phyloP scores from a whole-genome alignment of 306 rosid genomes.

The Pterocarpus macrocarpus region DNA sequence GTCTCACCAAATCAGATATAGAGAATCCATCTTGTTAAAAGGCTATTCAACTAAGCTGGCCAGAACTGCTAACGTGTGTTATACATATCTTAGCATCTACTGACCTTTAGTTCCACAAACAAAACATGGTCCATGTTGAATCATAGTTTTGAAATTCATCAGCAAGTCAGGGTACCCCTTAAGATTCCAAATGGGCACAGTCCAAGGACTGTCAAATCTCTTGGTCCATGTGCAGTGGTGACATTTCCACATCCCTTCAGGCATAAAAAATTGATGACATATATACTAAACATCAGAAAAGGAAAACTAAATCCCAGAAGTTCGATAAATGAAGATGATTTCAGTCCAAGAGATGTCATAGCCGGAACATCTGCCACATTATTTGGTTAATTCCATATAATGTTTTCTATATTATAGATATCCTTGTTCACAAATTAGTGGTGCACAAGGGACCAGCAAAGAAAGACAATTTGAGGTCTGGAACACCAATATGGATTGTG shows the following conservation, averaged over 20 bases:
- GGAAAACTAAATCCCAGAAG: slow-evolving; percentile 31
- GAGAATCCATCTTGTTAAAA: slow-evolving; percentile 21
- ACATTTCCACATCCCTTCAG: slow-evolving; percentile 69
- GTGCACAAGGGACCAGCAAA: slow-evolving; percentile 9
- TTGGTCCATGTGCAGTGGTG: slow-evolving; percentile 65
- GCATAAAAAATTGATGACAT: slow-evolving; percentile 49
- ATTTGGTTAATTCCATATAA: slow-evolving; percentile 11
- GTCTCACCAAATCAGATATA: not conserved
- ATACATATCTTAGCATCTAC: slow-evolving; percentile 45
- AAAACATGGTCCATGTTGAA: slow-evolving; percentile 53
- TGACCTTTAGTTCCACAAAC: slow-evolving; percentile 55
- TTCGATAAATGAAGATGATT: slow-evolving; percentile 23
- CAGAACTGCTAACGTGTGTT: slow-evolving; percentile 36
- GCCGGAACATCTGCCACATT: slow-evolving; percentile 1
- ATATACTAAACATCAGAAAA: slow-evolving; percentile 34
- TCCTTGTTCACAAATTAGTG: slow-evolving; percentile 26
- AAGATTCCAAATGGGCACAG: slow-evolving; percentile 40
- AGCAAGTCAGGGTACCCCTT: slow-evolving; percentile 42
- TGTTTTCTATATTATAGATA: not conserved
- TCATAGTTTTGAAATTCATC: slow-evolving; percentile 51
- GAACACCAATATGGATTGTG: slow-evolving; percentile 19
- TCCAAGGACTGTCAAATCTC: slow-evolving; percentile 50
- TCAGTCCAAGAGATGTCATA: slow-evolving; percentile 5
- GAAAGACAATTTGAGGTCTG: slow-evolving; percentile 13
- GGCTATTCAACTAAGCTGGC: slow-evolving; percentile 16